Conservation (phyloP, 768 basidiomycete genomes). For the Erythrobasidium yunnanense region DNA sequence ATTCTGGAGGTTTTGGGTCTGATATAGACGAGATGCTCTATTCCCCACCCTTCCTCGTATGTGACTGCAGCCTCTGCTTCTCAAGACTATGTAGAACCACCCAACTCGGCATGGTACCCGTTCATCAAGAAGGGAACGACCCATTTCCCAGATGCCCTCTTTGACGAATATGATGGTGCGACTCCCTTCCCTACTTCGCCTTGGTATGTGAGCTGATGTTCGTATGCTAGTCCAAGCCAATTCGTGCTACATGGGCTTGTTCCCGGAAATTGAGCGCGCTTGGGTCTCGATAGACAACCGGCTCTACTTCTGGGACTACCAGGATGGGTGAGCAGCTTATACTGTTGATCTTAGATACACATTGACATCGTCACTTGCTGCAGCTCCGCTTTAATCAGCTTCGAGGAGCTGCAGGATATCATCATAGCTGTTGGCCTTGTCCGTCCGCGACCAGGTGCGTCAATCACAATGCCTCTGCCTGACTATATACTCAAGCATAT, state of each 20-base stretch:
- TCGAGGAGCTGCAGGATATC: conserved; percentile 76
- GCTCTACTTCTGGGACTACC: conserved; percentile 91
- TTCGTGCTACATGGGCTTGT: conserved; percentile 44
- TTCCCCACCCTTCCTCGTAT: not conserved
- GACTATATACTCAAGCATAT: not conserved
- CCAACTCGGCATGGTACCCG: conserved; percentile 36
- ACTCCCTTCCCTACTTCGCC: no score
- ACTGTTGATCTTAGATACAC: not conserved
- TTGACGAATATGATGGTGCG: conserved; percentile 35
- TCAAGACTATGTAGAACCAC: conserved; percentile 33
- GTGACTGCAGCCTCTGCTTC: conserved; percentile 31
- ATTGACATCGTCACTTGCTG: not conserved
- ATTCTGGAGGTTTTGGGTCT: no score
- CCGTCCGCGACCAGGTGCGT: conserved; percentile 57
- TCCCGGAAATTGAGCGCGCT: conserved; percentile 83
- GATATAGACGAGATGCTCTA: no score
- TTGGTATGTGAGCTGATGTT: not conserved
- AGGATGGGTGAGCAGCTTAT: conserved; percentile 60
- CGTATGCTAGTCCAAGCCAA: conserved; percentile 29
- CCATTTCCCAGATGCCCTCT: conserved; percentile 33
- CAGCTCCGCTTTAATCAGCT: conserved; percentile 84
- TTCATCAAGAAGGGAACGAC: conserved; percentile 35
- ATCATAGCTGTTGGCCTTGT: conserved; percentile 83
- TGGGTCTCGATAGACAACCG: conserved; percentile 94
- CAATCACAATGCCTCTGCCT: not conserved